phyloP scores from a whole-genome alignment of 140 eudicot genomes.

The Oenanthe javanica region DNA sequence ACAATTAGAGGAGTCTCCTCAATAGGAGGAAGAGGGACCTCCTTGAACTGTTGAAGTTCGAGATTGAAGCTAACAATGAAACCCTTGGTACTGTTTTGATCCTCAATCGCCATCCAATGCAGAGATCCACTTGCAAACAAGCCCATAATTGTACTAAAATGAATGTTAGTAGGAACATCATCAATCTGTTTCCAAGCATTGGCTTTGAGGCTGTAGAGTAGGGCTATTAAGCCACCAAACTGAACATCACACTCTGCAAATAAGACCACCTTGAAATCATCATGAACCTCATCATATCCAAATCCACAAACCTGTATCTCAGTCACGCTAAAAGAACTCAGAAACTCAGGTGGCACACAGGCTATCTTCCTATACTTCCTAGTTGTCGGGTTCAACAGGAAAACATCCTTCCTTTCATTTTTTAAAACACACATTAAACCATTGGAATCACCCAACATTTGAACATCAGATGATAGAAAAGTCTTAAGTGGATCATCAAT shows the following conservation, averaged over 20 bases:
- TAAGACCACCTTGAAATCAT: neutral
- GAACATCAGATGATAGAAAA: neutral
- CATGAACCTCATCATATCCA: neutral
- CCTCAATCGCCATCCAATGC: neutral
- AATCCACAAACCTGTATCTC: neutral
- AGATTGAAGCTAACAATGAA: neutral
- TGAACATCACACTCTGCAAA: neutral
- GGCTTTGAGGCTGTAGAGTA: neutral
- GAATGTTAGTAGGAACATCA: neutral
- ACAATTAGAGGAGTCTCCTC: neutral
- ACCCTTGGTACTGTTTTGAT: neutral
- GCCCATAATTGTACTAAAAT: neutral
- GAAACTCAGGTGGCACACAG: neutral
- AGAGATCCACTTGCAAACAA: neutral
- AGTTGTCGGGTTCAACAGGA: neutral
- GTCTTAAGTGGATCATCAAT: neutral
- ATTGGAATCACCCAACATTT: neutral
- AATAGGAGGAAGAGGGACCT: neutral
- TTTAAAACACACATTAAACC: neutral
- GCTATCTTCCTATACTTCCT: neutral
- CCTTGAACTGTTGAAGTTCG: neutral
- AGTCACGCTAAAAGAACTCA: neutral
- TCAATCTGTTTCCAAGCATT: neutral
- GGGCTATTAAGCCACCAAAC: neutral
- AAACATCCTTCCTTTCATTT: neutral